Evolutionary conservation across 352 stramenopile genomes (phyloP), one percentile per base, ranked within the genome.

Genomic region (Globisporangium orthogonon): DNA sequence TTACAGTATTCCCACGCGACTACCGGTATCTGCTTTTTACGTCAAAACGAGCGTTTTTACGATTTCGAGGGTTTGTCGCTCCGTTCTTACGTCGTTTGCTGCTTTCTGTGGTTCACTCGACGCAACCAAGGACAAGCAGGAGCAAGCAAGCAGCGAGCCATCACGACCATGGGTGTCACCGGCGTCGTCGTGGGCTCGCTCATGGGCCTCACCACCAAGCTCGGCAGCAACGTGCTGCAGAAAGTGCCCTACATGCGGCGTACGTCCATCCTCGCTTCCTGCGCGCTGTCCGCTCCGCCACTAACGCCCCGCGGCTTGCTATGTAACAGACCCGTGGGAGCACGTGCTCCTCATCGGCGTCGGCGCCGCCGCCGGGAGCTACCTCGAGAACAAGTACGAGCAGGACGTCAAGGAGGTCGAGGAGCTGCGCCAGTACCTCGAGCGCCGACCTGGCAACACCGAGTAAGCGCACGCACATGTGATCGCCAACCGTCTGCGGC

Each of bases 211-310:
- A 83, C 81, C 62, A 93, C 83, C 61, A 93, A 93, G 67, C 54
- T 93, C 49, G 78, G 81, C 62, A 89, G 77, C 68, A 93, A 93
- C 63, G 71, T 76, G 50, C 72, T 93, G 58, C 79, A 88, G 71
- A 93, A 93, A 65, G 73, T 91, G 45, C 81, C 83, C 45, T 83
- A 86, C 60, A 91, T 89, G 80, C 76, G 83, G 31, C 80, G 83
- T 92, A 86, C 63, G 83, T 87, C 10, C 10, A 23, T 23, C 23
- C 23, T 23, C 23, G 23, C 23, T 23, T 23, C 23, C 23, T 23
- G 23, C 23, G 23, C 23, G 23, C 23, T 23, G 23, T 23, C 23
- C 23, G 23, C 23, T 23, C 23, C 23, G 23, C 23, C 23, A 23
- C 23, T 23, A 23, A 23, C 23, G 23, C 23, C 23, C 23, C 23